Evolutionary conservation across 345 rosid species (phyloP).

Genomic region (Eucalyptus erythrocorys): DNA sequence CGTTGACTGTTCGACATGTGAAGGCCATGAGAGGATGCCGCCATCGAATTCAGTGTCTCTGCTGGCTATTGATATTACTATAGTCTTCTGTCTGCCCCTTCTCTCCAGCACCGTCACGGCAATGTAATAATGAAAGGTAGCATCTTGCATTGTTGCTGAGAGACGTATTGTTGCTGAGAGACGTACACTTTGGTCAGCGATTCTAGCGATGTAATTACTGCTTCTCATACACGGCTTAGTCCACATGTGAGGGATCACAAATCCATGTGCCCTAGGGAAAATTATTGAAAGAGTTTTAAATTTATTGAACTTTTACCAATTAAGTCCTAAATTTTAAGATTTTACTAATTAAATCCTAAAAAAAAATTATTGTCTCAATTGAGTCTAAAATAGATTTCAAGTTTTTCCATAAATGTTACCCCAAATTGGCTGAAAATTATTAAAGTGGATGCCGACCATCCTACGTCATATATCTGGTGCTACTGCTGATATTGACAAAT

Average conservation of each 20-base stretch:
- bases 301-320: no score
- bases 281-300: no score
- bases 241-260: background rate
- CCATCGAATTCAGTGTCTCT: background rate
- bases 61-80: background rate
- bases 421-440: no score
- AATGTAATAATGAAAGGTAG: background rate
- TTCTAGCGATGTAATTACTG: background rate
- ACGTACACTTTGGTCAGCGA: background rate
- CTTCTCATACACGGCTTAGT: background rate
- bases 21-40: background rate
- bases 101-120: background rate
- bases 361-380: fast-evolving
- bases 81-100: background rate
- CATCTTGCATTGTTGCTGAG: background rate
- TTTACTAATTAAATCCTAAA: no score
- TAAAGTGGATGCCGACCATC: no score
- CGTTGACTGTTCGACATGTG: background rate
- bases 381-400: no score
- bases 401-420: background rate
- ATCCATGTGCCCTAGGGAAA: background rate
- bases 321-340: background rate
- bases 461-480: fast-evolving
- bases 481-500: fast-evolving
- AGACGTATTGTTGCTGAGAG: background rate